A percentile compares a stretch with the other conserved stretches of the same genome.
Conservation (phyloP, 306 rosid species). For the Luffa acutangula region DNA sequence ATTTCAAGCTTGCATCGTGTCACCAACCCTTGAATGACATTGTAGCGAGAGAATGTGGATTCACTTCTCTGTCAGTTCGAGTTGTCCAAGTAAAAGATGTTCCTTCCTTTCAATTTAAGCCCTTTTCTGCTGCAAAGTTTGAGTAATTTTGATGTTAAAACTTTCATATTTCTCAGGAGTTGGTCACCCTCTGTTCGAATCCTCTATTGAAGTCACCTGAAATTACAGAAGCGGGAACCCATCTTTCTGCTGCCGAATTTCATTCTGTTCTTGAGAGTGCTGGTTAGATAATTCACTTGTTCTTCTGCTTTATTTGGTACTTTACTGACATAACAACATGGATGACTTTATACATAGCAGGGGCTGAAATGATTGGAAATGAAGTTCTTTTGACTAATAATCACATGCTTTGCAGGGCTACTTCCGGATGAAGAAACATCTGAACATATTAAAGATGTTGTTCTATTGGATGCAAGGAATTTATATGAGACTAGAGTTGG, state of each 20-base stretch:
- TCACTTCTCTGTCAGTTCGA: slow-evolving; percentile 77
- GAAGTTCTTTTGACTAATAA: slow-evolving; percentile 7
- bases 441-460: slow-evolving; percentile 21
- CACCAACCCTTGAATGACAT: slow-evolving; percentile 40
- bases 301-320: neutral
- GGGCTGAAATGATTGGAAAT: slow-evolving; percentile 3
- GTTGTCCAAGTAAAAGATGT: slow-evolving; percentile 43
- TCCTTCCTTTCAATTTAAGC: neutral
- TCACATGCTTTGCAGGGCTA: slow-evolving; percentile 15
- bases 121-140: neutral
- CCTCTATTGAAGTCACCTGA: slow-evolving; percentile 58
- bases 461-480: slow-evolving; percentile 86
- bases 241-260: slow-evolving; percentile 74
- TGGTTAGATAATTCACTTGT: slow-evolving; percentile 29
- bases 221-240: slow-evolving; percentile 67
- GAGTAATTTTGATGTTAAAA: neutral
- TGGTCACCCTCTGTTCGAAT: slow-evolving; percentile 68
- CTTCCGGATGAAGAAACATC: slow-evolving; percentile 29
- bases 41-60: slow-evolving; percentile 70
- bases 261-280: slow-evolving; percentile 62
- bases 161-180: slow-evolving; percentile 32
- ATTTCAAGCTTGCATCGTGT: slow-evolving; percentile 82
- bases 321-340: neutral
- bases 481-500: slow-evolving; percentile 91
- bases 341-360: neutral